Conservation (phyloP, 306 rosid genomes). For the Potentilla sterilis region DNA sequence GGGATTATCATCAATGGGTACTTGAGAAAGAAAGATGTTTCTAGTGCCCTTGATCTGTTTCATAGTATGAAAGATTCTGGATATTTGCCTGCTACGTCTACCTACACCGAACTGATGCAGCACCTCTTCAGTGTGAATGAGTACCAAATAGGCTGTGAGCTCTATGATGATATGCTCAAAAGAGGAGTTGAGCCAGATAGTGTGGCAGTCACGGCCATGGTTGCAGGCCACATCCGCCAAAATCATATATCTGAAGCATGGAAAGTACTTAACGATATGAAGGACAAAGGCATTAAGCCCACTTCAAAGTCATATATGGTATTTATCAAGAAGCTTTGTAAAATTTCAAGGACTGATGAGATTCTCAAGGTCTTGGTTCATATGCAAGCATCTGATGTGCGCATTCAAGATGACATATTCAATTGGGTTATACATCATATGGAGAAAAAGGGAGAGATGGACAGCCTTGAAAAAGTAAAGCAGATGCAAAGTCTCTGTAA, state of each 20-base stretch:
- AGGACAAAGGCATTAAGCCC: slow-evolving; percentile 53
- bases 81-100: slow-evolving; percentile 45
- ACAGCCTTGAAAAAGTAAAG: slow-evolving; percentile 51
- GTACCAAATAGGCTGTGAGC: slow-evolving; percentile 55
- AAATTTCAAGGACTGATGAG: slow-evolving; percentile 66
- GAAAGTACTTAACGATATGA: slow-evolving; percentile 59
- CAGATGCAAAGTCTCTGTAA: slow-evolving; percentile 42
- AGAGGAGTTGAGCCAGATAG: slow-evolving; percentile 56
- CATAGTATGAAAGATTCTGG: slow-evolving; percentile 62
- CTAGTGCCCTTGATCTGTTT: slow-evolving; percentile 59
- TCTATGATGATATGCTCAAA: slow-evolving; percentile 73
- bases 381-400: slow-evolving; percentile 56
- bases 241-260: slow-evolving; percentile 63
- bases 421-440: slow-evolving; percentile 44
- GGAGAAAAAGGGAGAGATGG: slow-evolving; percentile 56
- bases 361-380: slow-evolving; percentile 58
- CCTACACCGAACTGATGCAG: slow-evolving; percentile 80
- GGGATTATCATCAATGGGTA: slow-evolving; percentile 64
- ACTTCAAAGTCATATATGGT: slow-evolving; percentile 59
- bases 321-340: slow-evolving; percentile 77
- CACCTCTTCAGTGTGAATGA: slow-evolving; percentile 54
- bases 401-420: slow-evolving; percentile 48
- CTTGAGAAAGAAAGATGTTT: slow-evolving; percentile 48
- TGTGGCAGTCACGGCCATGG: slow-evolving; percentile 77
- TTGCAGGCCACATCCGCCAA: slow-evolving; percentile 67